Percentiles rank a stretch among this genome's conserved stretches.
Conservation (phyloP, 805 yeast species). For the Candida montana region DNA sequence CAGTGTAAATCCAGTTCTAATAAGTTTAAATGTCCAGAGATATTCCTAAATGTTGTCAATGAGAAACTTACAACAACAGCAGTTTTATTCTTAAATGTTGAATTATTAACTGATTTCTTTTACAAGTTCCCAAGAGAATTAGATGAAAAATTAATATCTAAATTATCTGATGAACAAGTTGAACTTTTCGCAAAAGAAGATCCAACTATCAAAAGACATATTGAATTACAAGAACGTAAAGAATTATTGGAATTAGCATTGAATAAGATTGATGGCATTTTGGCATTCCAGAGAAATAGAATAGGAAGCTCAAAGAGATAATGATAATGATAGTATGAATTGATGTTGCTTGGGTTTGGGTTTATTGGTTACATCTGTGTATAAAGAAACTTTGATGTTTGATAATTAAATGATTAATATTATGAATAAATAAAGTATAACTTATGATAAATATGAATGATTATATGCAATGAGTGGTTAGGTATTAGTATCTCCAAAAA, state of each 20-base stretch:
- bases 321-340: too few relatives aligned
- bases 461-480: too few relatives aligned
- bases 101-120: slow-evolving; percentile 87
- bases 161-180: slow-evolving; percentile 67
- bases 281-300: slow-evolving; percentile 31
- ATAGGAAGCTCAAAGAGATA: slow-evolving; percentile 5
- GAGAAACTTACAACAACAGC: slow-evolving; percentile 92
- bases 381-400: too few relatives aligned
- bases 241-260: slow-evolving; percentile 82
- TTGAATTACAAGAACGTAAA: slow-evolving; percentile 90
- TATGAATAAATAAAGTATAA: too few relatives aligned
- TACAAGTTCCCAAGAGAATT: slow-evolving; percentile 94
- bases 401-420: too few relatives aligned
- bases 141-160: slow-evolving; percentile 64
- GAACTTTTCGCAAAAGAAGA: slow-evolving; percentile 88
- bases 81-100: slow-evolving; percentile 88
- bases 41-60: slow-evolving; percentile 86
- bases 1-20: slow-evolving; percentile 74
- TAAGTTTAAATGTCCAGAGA: slow-evolving; percentile 90
- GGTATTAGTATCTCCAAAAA: not conserved
- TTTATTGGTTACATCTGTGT: too few relatives aligned
- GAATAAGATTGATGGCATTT: slow-evolving; percentile 64
- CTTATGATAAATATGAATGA: too few relatives aligned
- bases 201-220: slow-evolving; percentile 82
- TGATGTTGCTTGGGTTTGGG: too few relatives aligned